Evolutionary conservation across 2,329 filamentous ascomycete genomes (phyloP), one percentile per base, ranked within the genome.

Genomic region (Diaporthe sp.): DNA sequence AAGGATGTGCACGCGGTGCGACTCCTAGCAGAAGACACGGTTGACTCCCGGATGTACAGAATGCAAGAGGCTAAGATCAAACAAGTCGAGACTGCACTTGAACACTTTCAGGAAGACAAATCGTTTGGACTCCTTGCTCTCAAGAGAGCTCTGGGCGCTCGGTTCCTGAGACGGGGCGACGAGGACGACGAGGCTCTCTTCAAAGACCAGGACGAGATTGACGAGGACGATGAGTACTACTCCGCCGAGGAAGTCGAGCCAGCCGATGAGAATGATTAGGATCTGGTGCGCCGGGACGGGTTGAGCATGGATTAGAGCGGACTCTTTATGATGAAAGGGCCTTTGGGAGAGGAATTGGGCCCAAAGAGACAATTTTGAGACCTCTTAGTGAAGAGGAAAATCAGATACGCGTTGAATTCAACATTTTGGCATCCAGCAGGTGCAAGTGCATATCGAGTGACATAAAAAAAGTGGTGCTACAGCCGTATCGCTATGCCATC

Each of bases 1-100:
- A 89, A 92, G 55, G 83, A 89, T 45, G 92, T 92, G 0, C 84
- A 89, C 15, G 87, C 93, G 74, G 86, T 89, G 0, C 86, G 91
- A 0, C 85, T 95, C 45, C 82, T 91, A 0, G 85, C 91, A 0
- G 81, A 84, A 1, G 84, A 88, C 6, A 89, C 87, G 0, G 88
- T 94, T 7, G 93, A 95, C 74, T 22, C 40, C 3, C 13, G 22
- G 10, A 52, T 74, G 3, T 64, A 55, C 45, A 10, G 47, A 3
- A 6, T 71, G 4, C 72, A 74, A 58, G 15, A 50, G 47, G 25
- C 4, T 8, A 74, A 74, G 28, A n/a, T 52, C 25, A 5, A 13
- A 3, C 10, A 12, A 12, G 15, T 71, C 25, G 25, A 45, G 13
- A 22, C 42, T 7, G 33, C 40, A 9, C 30, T 55, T 4, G 38